Evolutionary conservation across 768 basidiomycete species (phyloP), one percentile per base, ranked within the genome.

Genomic region (Hericium alpestre): DNA sequence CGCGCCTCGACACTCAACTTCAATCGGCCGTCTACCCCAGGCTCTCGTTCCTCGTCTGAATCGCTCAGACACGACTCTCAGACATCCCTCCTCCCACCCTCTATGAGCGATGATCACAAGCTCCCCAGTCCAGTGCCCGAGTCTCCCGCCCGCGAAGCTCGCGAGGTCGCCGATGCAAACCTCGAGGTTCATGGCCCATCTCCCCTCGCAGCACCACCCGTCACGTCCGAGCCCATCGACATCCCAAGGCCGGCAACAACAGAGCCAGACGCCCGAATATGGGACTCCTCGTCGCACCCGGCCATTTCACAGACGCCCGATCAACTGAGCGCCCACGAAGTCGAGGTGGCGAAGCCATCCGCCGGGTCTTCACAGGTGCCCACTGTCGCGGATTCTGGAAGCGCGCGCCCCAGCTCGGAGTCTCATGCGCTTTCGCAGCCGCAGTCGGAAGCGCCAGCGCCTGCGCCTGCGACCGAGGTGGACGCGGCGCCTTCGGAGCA

Each of bases 121-220:
- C 65, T 72, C 12, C 83, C 84, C 11, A 84, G 82, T 59, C 84
- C 87, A 3, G 86, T 89, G 57, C 74, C 80, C 1, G 87, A 89
- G 65, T 86, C 83, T 2, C 84, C 86, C 27, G 76, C 75, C 8
- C 76, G 83, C 23, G 82, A 84, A 63, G 77, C 73, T 9, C 79
- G 74, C 13, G 76, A 72, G 3, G 59, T 71, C 11, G 63, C 61
- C 12, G 58, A 57, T 12, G 52, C 61, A 38, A 27, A 57, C 41
- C 53, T 61, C 37, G 58, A 55, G 12, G 46, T 62, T 25, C 57
- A 59, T 12, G 65, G 62, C 16, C 67, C 65, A 4, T 70, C 66
- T 1, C 69, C 63, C 5, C 65, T 70, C 6, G 56, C 63, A n/a
- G 51, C 46, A 18, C 27, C 60, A 32, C 53, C 62, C 18, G 53